phyloP scores from a whole-genome alignment of 257 asterid species.

The Solanum commersonii region DNA sequence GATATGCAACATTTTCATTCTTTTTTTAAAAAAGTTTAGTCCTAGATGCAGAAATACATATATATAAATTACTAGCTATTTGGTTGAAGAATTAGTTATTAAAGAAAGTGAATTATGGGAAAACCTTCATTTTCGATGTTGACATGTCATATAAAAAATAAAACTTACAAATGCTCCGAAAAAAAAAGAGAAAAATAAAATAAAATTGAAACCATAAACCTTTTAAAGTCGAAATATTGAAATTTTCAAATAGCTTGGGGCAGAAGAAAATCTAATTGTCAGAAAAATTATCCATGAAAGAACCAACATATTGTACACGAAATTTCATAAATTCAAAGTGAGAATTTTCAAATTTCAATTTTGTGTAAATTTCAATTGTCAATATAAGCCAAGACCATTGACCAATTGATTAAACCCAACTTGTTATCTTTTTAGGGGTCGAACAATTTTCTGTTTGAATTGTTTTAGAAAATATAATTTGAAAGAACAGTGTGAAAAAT shows the following conservation, averaged over 20 bases:
- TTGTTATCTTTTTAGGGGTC: background rate
- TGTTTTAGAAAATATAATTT: background rate
- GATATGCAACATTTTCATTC: too few species aligned
- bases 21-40: too few species aligned
- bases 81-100: too few species aligned
- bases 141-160: background rate
- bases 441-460: background rate
- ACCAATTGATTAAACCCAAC: background rate
- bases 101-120: accelerated
- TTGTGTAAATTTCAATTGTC: background rate
- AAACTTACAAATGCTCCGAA: background rate
- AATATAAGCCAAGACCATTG: background rate
- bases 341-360: background rate
- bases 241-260: background rate
- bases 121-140: background rate
- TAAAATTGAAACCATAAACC: background rate
- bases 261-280: background rate
- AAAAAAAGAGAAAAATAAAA: background rate
- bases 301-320: background rate
- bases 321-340: background rate
- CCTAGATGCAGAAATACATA: too few species aligned
- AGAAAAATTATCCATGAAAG: background rate
- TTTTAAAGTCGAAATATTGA: background rate
- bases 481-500: background rate
- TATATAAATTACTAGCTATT: too few species aligned